These are phyloP conservation scores for Trametes elegans DNA, from an alignment of 768 basidiomycete species.

Conservation along the genomic window DNA sequence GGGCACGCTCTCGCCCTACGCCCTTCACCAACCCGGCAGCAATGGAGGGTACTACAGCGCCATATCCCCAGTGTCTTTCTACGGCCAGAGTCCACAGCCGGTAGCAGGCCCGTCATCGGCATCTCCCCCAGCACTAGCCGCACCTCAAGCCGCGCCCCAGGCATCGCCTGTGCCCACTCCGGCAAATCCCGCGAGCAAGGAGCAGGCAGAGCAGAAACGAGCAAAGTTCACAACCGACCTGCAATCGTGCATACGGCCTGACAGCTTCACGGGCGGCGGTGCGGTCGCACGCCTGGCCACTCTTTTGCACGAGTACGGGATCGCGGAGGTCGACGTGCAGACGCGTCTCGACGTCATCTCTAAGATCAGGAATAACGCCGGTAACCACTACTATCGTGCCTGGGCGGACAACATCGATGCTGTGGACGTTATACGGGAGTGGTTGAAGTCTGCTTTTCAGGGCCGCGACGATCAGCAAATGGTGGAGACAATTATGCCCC, in stretches of 20 bases:
- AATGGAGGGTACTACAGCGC: conserved; percentile 29
- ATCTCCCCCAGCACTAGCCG: conserved; percentile 17
- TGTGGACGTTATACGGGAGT: conserved; percentile 77
- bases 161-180: conserved; percentile 36
- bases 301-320: conserved; percentile 57
- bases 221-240: conserved; percentile 51
- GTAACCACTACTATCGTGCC: conserved; percentile 83
- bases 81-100: conserved; percentile 33
- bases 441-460: conserved; percentile 70
- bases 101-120: conserved; percentile 33
- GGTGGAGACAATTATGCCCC: conserved; percentile 80
- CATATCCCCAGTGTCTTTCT: conserved; percentile 39
- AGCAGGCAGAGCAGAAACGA: conserved; percentile 49
- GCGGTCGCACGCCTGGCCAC: conserved; percentile 63
- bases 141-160: conserved; percentile 11
- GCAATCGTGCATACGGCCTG: conserved; percentile 54
- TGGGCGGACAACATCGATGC: conserved; percentile 78
- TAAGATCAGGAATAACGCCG: conserved; percentile 79
- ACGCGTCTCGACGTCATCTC: conserved; percentile 74
- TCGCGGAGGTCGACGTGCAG: conserved; percentile 59
- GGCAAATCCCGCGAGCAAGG: conserved; percentile 29
- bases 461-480: conserved; percentile 52
- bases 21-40: conserved; percentile 60
- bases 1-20: conserved; percentile 68
- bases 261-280: conserved; percentile 64